phyloP scores from a whole-genome alignment of 1,284 basidiomycete species.

The Boletellus deceptivus region DNA sequence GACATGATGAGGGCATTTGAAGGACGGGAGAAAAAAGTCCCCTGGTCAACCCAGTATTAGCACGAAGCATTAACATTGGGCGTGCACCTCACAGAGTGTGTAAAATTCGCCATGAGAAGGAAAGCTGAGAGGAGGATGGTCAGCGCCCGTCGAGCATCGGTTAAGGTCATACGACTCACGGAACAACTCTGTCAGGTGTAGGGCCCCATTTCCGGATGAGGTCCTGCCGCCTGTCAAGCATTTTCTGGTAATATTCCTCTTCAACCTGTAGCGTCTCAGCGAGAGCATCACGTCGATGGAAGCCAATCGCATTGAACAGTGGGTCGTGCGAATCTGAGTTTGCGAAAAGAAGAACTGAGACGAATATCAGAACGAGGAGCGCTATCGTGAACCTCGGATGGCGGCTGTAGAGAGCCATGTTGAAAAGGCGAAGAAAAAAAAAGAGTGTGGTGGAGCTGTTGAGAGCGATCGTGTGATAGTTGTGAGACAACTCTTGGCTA shows the following conservation, averaged over 20 bases:
- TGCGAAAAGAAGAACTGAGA: slow-evolving; percentile 29
- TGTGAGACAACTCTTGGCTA: neutral
- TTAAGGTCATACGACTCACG: slow-evolving; percentile 16
- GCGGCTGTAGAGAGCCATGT: slow-evolving; percentile 29
- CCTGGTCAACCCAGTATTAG: slow-evolving; percentile 29
- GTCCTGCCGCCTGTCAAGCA: slow-evolving; percentile 19
- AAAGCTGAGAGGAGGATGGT: slow-evolving; percentile 16
- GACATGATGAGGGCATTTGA: slow-evolving; percentile 44
- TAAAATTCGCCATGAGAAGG: slow-evolving; percentile 35
- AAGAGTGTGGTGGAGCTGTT: slow-evolving; percentile 14
- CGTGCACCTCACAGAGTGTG: slow-evolving; percentile 31
- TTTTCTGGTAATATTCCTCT: slow-evolving; percentile 21
- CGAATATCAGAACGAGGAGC: slow-evolving; percentile 26
- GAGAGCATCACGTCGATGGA: slow-evolving; percentile 6
- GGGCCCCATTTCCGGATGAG: slow-evolving; percentile 34
- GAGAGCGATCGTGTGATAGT: slow-evolving; percentile 7
- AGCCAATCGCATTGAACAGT: slow-evolving; percentile 1
- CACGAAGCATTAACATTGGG: neutral
- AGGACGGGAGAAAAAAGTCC: slow-evolving; percentile 52
- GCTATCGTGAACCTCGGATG: slow-evolving; percentile 34
- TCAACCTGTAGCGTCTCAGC: slow-evolving; percentile 17
- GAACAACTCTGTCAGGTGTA: slow-evolving; percentile 29
- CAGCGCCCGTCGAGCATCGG: neutral
- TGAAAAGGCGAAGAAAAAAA: neutral
- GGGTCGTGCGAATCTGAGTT: slow-evolving; percentile 17